A percentile compares a stretch with the other conserved stretches of the same genome.
Conservation (phyloP, 148 eudicot species). For the Spergularia marina region DNA sequence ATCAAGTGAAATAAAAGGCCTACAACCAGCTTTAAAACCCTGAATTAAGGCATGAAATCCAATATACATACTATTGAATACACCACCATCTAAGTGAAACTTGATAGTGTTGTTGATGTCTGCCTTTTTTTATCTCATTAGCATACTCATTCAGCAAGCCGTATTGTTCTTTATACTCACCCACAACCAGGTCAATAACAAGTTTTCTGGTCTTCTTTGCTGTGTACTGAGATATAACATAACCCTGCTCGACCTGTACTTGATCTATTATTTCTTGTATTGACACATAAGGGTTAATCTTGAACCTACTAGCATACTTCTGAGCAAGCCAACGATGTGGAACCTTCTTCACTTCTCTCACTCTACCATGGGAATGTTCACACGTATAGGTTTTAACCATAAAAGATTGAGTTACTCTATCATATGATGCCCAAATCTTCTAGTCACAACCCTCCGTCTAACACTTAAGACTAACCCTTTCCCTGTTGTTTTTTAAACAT, state of each 20-base stretch:
- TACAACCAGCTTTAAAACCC: background rate
- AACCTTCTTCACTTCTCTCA: background rate
- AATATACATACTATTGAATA: background rate
- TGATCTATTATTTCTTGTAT: background rate
- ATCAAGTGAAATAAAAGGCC: constrained; percentile 21
- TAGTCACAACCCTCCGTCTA: background rate
- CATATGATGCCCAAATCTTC: constrained; percentile 2
- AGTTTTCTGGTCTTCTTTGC: background rate
- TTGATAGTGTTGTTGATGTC: background rate
- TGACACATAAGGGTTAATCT: background rate
- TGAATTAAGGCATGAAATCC: no score
- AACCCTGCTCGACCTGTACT: background rate
- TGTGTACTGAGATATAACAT: background rate
- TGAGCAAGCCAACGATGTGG: background rate
- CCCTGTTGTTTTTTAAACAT: background rate
- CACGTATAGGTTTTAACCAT: background rate
- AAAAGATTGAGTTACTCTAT: background rate
- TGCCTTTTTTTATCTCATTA: background rate
- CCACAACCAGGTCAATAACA: background rate
- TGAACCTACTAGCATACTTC: background rate
- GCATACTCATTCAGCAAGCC: background rate
- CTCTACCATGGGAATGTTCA: background rate
- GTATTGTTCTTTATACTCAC: constrained; percentile 2
- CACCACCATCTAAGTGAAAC: background rate
- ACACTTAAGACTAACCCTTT: background rate